These are phyloP conservation scores for Boletus barrowsii DNA, from an alignment of 768 basidiomycete species.

Conservation along the genomic window DNA sequence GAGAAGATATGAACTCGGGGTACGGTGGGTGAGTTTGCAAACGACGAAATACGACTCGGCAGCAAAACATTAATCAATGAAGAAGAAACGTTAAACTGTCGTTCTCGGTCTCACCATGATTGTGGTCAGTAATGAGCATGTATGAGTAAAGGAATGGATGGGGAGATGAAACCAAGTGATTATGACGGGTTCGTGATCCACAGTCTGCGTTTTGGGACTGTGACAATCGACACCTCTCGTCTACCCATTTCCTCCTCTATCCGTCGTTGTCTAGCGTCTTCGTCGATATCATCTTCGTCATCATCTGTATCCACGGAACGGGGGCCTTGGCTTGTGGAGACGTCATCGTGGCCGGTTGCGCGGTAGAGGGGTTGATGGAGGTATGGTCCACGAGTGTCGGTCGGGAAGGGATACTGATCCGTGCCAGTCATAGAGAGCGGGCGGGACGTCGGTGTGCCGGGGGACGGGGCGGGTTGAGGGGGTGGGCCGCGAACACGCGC, in stretches of 20 bases:
- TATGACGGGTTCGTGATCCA: slow-evolving; percentile 68
- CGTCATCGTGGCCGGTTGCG: slow-evolving; percentile 42
- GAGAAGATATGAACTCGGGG: background rate
- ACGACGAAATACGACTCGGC: slow-evolving; percentile 10
- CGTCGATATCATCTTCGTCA: slow-evolving; percentile 70
- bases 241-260: slow-evolving; percentile 83
- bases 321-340: slow-evolving; percentile 38
- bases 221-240: slow-evolving; percentile 80
- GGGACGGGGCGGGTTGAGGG: slow-evolving; percentile 30
- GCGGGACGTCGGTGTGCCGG: slow-evolving; percentile 37
- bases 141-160: slow-evolving; percentile 8
- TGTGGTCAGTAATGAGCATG: slow-evolving; percentile 23
- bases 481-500: slow-evolving; percentile 40
- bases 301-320: slow-evolving; percentile 55
- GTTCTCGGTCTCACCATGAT: slow-evolving; percentile 9
- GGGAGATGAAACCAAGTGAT: slow-evolving; percentile 6
- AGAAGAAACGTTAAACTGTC: slow-evolving; percentile 3
- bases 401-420: slow-evolving; percentile 45
- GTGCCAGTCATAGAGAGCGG: slow-evolving; percentile 39
- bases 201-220: slow-evolving; percentile 69
- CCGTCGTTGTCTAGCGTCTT: slow-evolving; percentile 65
- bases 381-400: slow-evolving; percentile 57
- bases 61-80: slow-evolving; percentile 16
- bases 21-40: slow-evolving; percentile 7
- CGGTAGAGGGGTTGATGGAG: slow-evolving; percentile 64